Percentiles rank a stretch among this genome's conserved stretches.
These are phyloP conservation scores for Fusarium azukiicola DNA, from an alignment of 2,329 filamentous ascomycete genomes.

Conservation along the genomic window DNA sequence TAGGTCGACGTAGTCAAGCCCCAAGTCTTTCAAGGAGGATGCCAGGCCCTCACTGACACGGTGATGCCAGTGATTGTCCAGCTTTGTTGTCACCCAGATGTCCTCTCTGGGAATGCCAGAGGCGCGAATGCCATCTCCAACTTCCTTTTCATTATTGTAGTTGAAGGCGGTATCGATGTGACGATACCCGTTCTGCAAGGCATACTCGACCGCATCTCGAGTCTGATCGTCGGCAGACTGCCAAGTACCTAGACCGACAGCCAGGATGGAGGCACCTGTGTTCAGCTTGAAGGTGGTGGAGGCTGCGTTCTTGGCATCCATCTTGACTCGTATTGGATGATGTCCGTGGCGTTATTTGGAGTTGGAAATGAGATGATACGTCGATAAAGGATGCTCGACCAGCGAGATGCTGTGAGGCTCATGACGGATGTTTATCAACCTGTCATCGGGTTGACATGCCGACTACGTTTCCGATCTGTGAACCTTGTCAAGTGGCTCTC, in stretches of 20 bases:
- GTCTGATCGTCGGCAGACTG: slow-evolving; percentile 73
- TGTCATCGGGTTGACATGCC: neutral
- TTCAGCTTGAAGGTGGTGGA: slow-evolving; percentile 31
- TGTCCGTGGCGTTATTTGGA: neutral
- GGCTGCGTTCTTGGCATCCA: slow-evolving; percentile 24
- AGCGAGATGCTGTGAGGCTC: slow-evolving; percentile 1
- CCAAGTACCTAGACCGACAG: slow-evolving; percentile 40
- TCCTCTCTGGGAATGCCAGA: slow-evolving; percentile 71
- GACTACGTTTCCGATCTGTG: slow-evolving; percentile 10
- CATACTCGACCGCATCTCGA: slow-evolving; percentile 75
- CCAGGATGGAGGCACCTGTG: slow-evolving; percentile 33
- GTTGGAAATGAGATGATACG: slow-evolving; percentile 12
- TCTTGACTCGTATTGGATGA: slow-evolving; percentile 3
- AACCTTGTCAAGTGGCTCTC: neutral
- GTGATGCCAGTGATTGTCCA: slow-evolving; percentile 83
- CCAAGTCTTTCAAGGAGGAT: slow-evolving; percentile 72
- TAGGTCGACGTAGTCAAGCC: slow-evolving; percentile 76
- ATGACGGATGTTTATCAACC: slow-evolving; percentile 5
- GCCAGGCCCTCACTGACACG: slow-evolving; percentile 77
- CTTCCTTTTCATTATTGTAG: slow-evolving; percentile 81
- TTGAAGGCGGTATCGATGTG: slow-evolving; percentile 81
- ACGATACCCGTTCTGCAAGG: slow-evolving; percentile 77
- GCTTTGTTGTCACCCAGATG: slow-evolving; percentile 84
- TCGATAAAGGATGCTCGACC: slow-evolving; percentile 5
- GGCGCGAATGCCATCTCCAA: slow-evolving; percentile 71